A percentile compares a stretch with the other conserved stretches of the same genome.
These are phyloP conservation scores for Nematocida ausubeli DNA, from an alignment of 371 early-diverging fungal species.

Conservation along the genomic window DNA sequence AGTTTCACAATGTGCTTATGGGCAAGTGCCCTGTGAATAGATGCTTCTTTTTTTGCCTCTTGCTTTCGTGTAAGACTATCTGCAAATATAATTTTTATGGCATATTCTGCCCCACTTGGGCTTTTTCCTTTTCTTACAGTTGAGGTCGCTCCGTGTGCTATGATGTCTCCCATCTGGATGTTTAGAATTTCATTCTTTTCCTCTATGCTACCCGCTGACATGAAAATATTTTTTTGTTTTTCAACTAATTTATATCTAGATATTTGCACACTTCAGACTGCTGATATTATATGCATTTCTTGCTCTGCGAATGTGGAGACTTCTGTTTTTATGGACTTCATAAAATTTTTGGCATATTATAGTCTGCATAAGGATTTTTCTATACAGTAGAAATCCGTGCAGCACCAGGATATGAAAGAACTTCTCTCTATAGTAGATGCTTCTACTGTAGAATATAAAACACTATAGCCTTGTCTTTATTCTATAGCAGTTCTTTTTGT, in stretches of 20 bases:
- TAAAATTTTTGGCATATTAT: no score
- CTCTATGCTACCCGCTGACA: neutral
- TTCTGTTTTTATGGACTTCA: no score
- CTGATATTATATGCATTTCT: neutral
- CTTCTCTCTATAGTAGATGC: no score
- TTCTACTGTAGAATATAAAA: no score
- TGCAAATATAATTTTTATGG: constrained; percentile 62
- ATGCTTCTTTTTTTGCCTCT: constrained; percentile 72
- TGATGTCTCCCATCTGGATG: constrained; percentile 47
- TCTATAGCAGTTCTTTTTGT: no score
- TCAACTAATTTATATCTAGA: neutral
- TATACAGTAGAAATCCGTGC: no score
- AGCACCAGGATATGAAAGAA: no score
- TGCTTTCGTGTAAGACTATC: constrained; percentile 1
- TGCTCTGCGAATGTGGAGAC: neutral
- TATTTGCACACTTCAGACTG: no score
- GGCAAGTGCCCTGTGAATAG: constrained; percentile 75
- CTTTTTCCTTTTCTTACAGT: constrained; percentile 57
- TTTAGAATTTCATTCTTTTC: constrained; percentile 31
- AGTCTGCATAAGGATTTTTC: no score
- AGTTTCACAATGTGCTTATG: constrained; percentile 76
- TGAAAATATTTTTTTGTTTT: constrained; percentile 19
- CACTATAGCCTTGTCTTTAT: no score
- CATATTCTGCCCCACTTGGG: constrained; percentile 53
- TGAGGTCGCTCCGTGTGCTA: constrained; percentile 57